Evolutionary conservation across 768 basidiomycete species (phyloP).

Genomic region (Hypsizygus marmoreus): DNA sequence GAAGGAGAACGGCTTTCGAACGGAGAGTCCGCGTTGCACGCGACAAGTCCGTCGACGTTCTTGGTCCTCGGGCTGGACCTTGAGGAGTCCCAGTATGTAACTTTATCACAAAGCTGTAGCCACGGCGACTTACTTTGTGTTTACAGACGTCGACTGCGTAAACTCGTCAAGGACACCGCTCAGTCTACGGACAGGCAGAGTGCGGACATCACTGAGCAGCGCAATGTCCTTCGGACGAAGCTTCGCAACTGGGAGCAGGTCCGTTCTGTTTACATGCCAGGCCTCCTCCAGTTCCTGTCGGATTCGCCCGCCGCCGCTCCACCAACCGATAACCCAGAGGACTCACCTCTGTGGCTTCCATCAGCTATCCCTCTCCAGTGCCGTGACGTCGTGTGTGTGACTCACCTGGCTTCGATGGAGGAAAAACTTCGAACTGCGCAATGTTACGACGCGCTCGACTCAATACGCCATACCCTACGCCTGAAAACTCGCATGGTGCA

Average conservation of each 20-base stretch:
- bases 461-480: constrained; percentile 18
- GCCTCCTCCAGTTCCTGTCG: constrained; percentile 13
- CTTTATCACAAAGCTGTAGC: no score
- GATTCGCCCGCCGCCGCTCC: background rate
- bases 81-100: constrained; percentile 20
- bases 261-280: constrained; percentile 17
- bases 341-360: constrained; percentile 16
- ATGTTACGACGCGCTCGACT: constrained; percentile 19
- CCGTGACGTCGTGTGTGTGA: constrained; percentile 1
- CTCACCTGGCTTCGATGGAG: constrained; percentile 18
- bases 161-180: background rate
- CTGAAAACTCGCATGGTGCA: constrained; percentile 20
- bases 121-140: background rate
- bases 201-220: constrained; percentile 11
- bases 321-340: constrained; percentile 6
- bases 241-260: constrained; percentile 17
- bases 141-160: background rate
- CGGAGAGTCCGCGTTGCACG: constrained; percentile 6
- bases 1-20: constrained; percentile 1
- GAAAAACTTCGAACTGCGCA: constrained; percentile 20
- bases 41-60: constrained; percentile 11
- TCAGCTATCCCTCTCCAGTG: constrained; percentile 8
- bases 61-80: constrained; percentile 18
- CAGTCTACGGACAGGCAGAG: background rate
- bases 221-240: constrained; percentile 5